These are phyloP conservation scores for Cercophora sp. DNA, from an alignment of 495 filamentous ascomycete species.

Conservation along the genomic window DNA sequence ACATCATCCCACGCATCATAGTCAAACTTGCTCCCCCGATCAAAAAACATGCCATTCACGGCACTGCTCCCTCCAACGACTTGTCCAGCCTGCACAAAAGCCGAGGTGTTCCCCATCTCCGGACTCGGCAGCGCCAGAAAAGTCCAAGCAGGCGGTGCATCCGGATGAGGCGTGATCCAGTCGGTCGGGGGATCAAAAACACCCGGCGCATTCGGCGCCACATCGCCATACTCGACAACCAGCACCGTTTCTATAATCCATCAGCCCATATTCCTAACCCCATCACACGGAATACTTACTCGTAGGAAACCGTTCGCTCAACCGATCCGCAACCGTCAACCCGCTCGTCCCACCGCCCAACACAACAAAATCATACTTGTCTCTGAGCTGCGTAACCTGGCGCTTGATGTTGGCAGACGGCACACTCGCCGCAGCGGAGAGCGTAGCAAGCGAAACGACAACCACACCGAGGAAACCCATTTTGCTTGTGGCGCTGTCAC, in stretches of 20 bases:
- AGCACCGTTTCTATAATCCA: conserved; percentile 36
- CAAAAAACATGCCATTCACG: conserved; percentile 42
- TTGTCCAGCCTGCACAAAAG: conserved; percentile 31
- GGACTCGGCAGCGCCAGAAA: conserved; percentile 34
- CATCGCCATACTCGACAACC: conserved; percentile 41
- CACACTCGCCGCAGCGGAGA: not conserved
- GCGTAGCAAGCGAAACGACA: not conserved
- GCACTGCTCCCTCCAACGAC: conserved; percentile 42
- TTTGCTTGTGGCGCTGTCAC: no score
- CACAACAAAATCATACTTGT: conserved; percentile 36
- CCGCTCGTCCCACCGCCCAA: conserved; percentile 40
- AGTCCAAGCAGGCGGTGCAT: conserved; percentile 16
- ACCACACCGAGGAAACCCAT: not conserved
- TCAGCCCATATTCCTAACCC: no score
- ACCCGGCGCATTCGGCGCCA: conserved; percentile 22
- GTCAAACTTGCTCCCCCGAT: conserved; percentile 35
- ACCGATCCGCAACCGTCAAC: conserved; percentile 36
- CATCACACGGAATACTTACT: conserved; percentile 13
- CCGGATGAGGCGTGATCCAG: not conserved
- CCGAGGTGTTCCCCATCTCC: conserved; percentile 30
- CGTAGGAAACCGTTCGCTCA: conserved; percentile 20
- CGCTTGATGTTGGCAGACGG: conserved; percentile 10
- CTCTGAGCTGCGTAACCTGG: conserved; percentile 18
- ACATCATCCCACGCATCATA: conserved; percentile 50
- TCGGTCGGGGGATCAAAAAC: conserved; percentile 21